These are phyloP conservation scores for Colletotrichum horii DNA, from an alignment of 2,329 filamentous ascomycete species.

Conservation along the genomic window DNA sequence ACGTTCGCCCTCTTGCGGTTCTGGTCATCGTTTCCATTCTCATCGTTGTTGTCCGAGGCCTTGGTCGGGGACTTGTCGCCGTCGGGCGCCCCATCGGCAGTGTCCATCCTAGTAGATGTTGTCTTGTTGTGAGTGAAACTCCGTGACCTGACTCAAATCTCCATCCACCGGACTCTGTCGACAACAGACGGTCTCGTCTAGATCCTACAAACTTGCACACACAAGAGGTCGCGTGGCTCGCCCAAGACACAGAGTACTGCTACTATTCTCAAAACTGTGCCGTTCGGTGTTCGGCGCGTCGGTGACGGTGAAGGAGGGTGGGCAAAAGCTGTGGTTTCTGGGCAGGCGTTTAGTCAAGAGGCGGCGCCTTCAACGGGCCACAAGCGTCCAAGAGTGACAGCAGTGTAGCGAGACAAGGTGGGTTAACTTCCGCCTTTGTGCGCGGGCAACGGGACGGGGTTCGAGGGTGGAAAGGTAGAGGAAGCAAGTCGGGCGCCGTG, in stretches of 20 bases:
- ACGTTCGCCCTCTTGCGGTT: constrained; percentile 51
- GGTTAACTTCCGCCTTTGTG: constrained; percentile 4
- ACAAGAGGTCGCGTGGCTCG: background rate
- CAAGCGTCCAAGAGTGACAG: background rate
- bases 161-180: constrained; percentile 9
- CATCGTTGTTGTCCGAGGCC: constrained; percentile 37
- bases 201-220: background rate
- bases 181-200: background rate
- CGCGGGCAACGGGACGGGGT: background rate
- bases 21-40: constrained; percentile 43
- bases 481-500: background rate
- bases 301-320: background rate
- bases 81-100: constrained; percentile 26
- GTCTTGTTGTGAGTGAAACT: constrained; percentile 3
- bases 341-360: background rate
- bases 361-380: background rate
- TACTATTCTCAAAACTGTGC: background rate
- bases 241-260: background rate
- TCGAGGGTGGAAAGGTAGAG: background rate
- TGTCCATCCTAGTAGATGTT: constrained; percentile 31
- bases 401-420: constrained; percentile 8
- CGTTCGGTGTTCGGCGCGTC: background rate
- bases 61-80: constrained; percentile 32
- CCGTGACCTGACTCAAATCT: background rate
- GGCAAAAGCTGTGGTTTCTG: background rate